A percentile compares a stretch with the other conserved stretches of the same genome.
Conservation (phyloP, 2,329 filamentous ascomycete species). For the Pseudocercospora cruenta region DNA sequence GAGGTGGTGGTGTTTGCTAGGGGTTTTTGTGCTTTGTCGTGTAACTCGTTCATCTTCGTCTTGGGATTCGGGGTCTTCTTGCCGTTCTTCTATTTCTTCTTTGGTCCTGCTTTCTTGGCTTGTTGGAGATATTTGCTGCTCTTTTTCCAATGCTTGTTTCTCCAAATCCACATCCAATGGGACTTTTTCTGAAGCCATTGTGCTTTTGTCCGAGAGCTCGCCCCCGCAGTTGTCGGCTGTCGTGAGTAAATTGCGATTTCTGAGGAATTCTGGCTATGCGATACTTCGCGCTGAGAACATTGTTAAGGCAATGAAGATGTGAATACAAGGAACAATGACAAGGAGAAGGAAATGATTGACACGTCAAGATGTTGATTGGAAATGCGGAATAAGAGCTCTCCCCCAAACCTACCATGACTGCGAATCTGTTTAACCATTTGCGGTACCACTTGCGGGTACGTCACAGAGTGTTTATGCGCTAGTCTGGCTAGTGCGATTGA, state of each 20-base stretch:
- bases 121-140: neutral
- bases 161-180: neutral
- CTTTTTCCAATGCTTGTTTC: neutral
- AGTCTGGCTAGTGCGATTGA: slow-evolving; percentile 1
- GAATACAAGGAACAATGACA: neutral
- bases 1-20: neutral
- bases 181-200: neutral
- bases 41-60: slow-evolving; percentile 10
- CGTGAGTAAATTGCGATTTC: neutral
- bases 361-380: neutral
- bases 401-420: neutral
- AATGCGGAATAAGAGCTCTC: neutral
- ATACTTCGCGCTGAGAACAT: neutral
- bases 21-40: slow-evolving; percentile 1
- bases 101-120: neutral
- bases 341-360: neutral
- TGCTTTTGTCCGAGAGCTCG: neutral
- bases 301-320: neutral
- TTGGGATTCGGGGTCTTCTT: neutral
- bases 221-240: neutral
- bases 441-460: neutral
- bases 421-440: neutral
- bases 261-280: neutral
- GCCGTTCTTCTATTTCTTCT: slow-evolving; percentile 10
- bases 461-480: neutral